Base-by-base conservation (phyloP, 2,329 filamentous ascomycete genomes). In the Thielaviopsis musarum region DNA sequence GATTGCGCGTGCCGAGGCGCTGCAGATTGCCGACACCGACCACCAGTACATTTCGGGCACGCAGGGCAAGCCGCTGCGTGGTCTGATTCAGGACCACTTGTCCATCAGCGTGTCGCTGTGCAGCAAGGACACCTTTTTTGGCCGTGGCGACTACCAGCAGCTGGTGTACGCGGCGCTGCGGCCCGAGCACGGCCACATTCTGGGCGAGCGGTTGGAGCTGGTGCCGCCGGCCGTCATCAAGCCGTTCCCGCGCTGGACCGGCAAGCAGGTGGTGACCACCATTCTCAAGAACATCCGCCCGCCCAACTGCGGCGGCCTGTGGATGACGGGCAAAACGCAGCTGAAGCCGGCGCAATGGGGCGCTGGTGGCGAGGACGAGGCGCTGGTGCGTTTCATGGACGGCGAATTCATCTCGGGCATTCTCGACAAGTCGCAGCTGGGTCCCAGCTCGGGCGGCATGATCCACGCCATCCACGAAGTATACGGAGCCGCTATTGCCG, bases 21-120 rank as follows among this genome's bases (percentile, higher is more conserved):
- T 95, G 65, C 88, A 90, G 65, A 85, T 98, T 66, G 93, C 93
- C 45, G 91, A 97, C 69, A 96, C 93, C 2, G 91, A 98, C 69
- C 91, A 96, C 68, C 93, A 98, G 67, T 98, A 98, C 69, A 80
- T 98, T 41, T 95, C 91, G 38, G 88, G 87, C 21, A 98, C 93
- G 2, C 88, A 89, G 17, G 93, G 93, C 60, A 95, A 95, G 68
- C 93, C 93, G 0, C 77, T 98, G 17, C 81, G 93, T 77, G 93
- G 93, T 81, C 75, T 98, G 57, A 98, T 98, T 72, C 94, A 98
- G 72, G 93, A 98, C 77, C 93, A 98, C 71, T 87, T 98, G 62
- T 96, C 91, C 2, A 91, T 98, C 69, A 90, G 88, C 52, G 88
- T 95, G 2, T 85, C 86, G 71, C 80, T 98, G 60, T 95, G 91